Percentiles rank a stretch among this genome's conserved stretches.
Evolutionary conservation across 345 rosid species (phyloP).

Genomic region (Salix dunnii): DNA sequence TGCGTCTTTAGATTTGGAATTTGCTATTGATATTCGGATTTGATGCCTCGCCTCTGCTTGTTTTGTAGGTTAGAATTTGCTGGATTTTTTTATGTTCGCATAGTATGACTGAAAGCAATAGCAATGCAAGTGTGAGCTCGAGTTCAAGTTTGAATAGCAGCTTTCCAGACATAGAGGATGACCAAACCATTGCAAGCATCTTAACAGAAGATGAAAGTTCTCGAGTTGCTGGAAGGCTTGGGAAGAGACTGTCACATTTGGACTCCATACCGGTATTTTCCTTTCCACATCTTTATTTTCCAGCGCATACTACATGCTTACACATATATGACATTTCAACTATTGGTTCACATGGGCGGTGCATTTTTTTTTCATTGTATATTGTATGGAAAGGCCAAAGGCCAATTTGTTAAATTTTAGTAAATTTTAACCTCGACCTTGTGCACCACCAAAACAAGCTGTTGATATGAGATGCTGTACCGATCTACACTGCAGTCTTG

Average conservation of each 20-base stretch:
- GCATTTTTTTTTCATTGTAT: neutral
- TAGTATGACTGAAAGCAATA: constrained; percentile 47
- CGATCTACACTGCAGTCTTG: neutral
- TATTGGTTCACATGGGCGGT: neutral
- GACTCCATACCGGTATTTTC: constrained; percentile 77
- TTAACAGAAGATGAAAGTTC: constrained; percentile 63
- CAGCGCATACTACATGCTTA: neutral
- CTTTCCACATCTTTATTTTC: neutral
- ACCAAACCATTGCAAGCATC: constrained; percentile 70
- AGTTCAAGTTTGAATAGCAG: constrained; percentile 77
- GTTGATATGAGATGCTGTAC: neutral
- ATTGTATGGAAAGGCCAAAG: neutral
- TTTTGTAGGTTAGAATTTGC: constrained; percentile 1
- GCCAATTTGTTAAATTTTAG: neutral
- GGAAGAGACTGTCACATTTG: constrained; percentile 79
- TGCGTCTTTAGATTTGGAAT: neutral
- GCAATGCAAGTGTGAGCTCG: constrained; percentile 70
- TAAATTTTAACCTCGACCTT: neutral
- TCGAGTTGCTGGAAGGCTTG: constrained; percentile 48
- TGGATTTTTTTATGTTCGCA: neutral
- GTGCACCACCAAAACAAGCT: neutral
- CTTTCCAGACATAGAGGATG: constrained; percentile 74
- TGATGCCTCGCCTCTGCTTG: neutral
- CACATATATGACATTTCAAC: neutral
- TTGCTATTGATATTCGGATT: neutral